Evolutionary conservation across 768 basidiomycete species (phyloP), one percentile per base, ranked within the genome.

Genomic region (Mrakia hoshinonis): DNA sequence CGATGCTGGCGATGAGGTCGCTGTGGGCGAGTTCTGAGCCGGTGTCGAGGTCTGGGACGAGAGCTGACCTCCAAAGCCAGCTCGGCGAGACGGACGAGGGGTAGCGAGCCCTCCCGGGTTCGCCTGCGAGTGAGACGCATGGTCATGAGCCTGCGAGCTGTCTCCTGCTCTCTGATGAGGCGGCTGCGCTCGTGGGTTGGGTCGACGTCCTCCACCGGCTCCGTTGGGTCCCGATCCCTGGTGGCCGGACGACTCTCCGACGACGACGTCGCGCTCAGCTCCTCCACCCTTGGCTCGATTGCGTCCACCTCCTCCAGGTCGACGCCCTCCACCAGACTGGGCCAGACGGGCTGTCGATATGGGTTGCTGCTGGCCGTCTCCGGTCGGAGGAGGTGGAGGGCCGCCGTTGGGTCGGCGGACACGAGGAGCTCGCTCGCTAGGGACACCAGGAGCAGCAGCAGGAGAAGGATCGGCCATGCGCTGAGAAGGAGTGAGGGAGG

Each of bases 31-130:
- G 47, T 20, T 38, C 48, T 46, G n/a, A 43, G 48, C 31, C 47
- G 48, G 15, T 0, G 46, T 22, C 5, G 64, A 66, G 47, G 29
- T 36, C 15, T 46, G 31, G 22, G 58, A 61, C 5, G 58, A 61
- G 22, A 61, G 58, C 20, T 61, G 58, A 61, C 34, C 58, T 61
- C 15, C 58, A 31, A 61, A 61, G 3, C 18, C 58, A 20, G 58
- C 58, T 61, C 58, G 58, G 6, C 58, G 58, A 61, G 36, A 39
- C 5, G 58, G 36, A 61, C 58, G 58, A 61, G 58, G 34, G 6
- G 58, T 20, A 36, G 58, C 31, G 18, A 61, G 54, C 2, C 54
- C 54, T 55, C n/a, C 10, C 1, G 58, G 34, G 11, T 13, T 22
- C 4, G 58, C 12, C 11, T 34, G 34, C 10, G 55, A 34, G 52